A percentile compares a stretch with the other conserved stretches of the same genome.
These are phyloP conservation scores for Detonula confervacea DNA, from an alignment of 352 stramenopile species.

Conservation along the genomic window DNA sequence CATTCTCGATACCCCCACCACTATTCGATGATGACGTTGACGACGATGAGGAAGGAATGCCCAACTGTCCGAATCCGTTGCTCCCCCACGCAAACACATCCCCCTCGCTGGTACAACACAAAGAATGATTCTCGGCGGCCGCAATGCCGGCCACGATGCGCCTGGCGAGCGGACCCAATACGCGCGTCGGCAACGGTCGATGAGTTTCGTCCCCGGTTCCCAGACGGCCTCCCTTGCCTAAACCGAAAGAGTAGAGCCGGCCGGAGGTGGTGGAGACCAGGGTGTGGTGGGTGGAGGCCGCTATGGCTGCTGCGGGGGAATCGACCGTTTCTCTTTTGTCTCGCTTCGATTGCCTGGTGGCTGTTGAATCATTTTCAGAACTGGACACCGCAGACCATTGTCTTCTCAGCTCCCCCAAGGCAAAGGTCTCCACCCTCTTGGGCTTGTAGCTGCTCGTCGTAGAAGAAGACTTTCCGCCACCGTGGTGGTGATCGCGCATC, in stretches of 20 bases:
- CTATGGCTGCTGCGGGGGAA: conserved; percentile 66
- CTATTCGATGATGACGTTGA: neutral
- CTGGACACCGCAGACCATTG: conserved; percentile 36
- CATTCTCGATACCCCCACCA: neutral
- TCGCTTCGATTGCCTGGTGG: no score
- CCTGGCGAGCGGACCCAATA: conserved; percentile 59
- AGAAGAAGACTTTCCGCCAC: neutral
- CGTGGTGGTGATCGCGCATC: neutral
- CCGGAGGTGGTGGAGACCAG: conserved; percentile 69
- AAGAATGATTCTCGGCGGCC: conserved; percentile 83
- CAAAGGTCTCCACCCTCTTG: conserved; percentile 72
- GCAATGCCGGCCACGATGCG: conserved; percentile 68
- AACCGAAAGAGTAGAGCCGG: conserved; percentile 78
- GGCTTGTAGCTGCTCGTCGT: conserved; percentile 37
- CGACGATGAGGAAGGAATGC: conserved; percentile 19
- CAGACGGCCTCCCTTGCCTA: conserved; percentile 78
- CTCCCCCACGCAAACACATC: conserved; percentile 82
- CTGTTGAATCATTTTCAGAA: no score
- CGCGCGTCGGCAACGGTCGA: conserved; percentile 64
- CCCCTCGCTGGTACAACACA: conserved; percentile 80
- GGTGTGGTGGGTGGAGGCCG: conserved; percentile 77
- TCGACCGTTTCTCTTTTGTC: no score
- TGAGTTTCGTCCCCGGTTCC: conserved; percentile 72
- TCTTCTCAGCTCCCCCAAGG: conserved; percentile 49
- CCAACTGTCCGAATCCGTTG: conserved; percentile 86